Percentiles rank a stretch among this genome's conserved stretches.
These are phyloP conservation scores for Pythium rishiriense DNA, from an alignment of 352 stramenopile species.

Conservation along the genomic window DNA sequence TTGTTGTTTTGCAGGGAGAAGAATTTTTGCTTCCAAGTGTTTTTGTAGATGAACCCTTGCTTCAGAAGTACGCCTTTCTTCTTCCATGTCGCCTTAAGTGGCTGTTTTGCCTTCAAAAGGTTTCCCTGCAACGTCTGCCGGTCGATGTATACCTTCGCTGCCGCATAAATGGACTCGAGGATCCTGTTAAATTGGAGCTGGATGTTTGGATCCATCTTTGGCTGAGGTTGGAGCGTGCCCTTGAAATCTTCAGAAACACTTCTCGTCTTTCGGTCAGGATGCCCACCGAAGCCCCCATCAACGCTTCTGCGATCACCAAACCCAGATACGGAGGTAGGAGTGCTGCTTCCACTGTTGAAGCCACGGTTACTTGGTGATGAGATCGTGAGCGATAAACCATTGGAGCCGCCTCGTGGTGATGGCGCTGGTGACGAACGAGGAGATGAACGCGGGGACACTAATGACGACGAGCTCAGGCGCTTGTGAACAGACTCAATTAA, in stretches of 20 bases:
- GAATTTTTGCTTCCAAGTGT: constrained; percentile 87
- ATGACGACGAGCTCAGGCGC: constrained; percentile 68
- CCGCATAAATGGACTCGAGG: constrained; percentile 84
- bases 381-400: constrained; percentile 66
- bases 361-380: constrained; percentile 70
- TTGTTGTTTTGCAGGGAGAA: constrained; percentile 90
- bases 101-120: constrained; percentile 57
- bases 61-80: constrained; percentile 88
- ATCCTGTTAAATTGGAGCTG: constrained; percentile 81
- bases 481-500: constrained; percentile 84
- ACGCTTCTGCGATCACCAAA: constrained; percentile 45
- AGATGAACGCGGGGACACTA: constrained; percentile 52
- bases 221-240: constrained; percentile 47
- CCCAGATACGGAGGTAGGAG: constrained; percentile 53
- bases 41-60: constrained; percentile 90
- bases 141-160: constrained; percentile 86
- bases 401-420: constrained; percentile 45
- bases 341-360: constrained; percentile 63
- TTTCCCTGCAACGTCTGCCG: constrained; percentile 63
- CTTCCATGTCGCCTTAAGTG: constrained; percentile 84
- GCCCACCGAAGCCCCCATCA: constrained; percentile 51
- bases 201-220: constrained; percentile 86
- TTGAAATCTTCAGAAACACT: constrained; percentile 86
- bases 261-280: constrained; percentile 57
- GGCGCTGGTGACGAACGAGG: constrained; percentile 59